Base-by-base conservation (phyloP, 2,329 filamentous ascomycete genomes). In the Beauveria asiatica region DNA sequence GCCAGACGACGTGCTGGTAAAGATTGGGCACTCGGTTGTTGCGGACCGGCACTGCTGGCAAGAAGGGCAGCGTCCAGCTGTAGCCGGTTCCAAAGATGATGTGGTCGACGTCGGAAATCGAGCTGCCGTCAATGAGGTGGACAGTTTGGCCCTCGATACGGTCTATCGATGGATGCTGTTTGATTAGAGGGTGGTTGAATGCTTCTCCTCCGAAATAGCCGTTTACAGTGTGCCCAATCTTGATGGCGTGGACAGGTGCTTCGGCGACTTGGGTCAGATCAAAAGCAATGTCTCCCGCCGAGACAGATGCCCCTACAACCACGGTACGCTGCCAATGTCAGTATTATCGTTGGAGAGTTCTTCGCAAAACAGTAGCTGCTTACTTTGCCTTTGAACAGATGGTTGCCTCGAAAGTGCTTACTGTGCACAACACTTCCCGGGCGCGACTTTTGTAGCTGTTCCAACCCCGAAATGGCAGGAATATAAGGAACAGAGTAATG, bases 1-100 rank as follows among this genome's bases (percentile, higher is more conserved):
- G 74, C 68, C 77, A 83, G 7, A 85, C 79, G 0, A 85, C 72
- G 65, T 86, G 83, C 65, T 83, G 80, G 64, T 83, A 86, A 0
- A 86, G 70, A 9, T 75, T 77, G 0, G 79, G 79, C 0, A 85
- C 74, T 1, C 82, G 77, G 64, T 84, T 84, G 65, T 83, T 83
- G 13, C 76, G 74, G 1, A 80, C 70, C 2, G 74, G 69, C 0
- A 86, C 73, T 1, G 76, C 67, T 0, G 81, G 81, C 0, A 86
- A 68, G 66, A 87, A 88, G 0, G 84, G 84, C 0, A 87, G 68
- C 0, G 82, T 83, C 83, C 83, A 88, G 27, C 75, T 79, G 68
- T 86, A 88, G 0, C 86, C 86, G 0, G 86, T 89, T 23, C 84
- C 85, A 61, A 88, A 85, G 63, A 89, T 80, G 62, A 89, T 76